Base-by-base conservation (phyloP, 306 rosid genomes). In the Amphicarpaea edgeworthii region DNA sequence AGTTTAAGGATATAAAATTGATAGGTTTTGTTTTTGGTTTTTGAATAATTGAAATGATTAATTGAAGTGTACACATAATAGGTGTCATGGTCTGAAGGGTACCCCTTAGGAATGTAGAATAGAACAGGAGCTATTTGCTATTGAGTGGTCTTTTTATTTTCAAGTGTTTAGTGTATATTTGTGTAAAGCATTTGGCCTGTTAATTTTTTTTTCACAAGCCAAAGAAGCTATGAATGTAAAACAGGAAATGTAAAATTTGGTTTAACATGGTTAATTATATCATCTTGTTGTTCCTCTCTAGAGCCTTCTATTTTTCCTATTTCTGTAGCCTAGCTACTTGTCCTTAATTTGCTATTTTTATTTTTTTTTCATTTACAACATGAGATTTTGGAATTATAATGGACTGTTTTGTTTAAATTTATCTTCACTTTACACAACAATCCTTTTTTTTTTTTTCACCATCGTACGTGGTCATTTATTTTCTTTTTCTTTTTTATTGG, bases 141-240 rank as follows among this genome's bases (percentile, higher is more conserved):
- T 32, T 32, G 17, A 16, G 46, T 17, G 14, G 45, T 50, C 8
- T 69, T 17, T 1, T 17, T 30, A 7, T 20, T 68, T 68, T 5
- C 10, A 2, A 4, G 58, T 68, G 16, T 46, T 45, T 8, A 12
- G 19, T 50, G 47, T 50, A 20, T 49, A 63, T 49, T 11, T 51
- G 14, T 32, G 4, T 17, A 17, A 34, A 37, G 1, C 12, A 51
- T 65, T 50, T 79, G 78, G 50, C 59, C 37, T 60, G 71, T 70
- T 60, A 70, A 11, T 34, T 55, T 78, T 49, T 78, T 49, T 69
- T 61, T 53, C 45, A 34, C 71, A 24, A 58, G 77, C 26, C 47
- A 61, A 78, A 78, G 38, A 61, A 70, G 59, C 20, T 8, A 59
- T 23, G 47, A 28, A 45, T 58, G 40, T 42, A 19, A 57, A 43